These are phyloP conservation scores for Pseudonitzschia delicatissima DNA, from an alignment of 108 stramenopile species.

Conservation along the genomic window DNA sequence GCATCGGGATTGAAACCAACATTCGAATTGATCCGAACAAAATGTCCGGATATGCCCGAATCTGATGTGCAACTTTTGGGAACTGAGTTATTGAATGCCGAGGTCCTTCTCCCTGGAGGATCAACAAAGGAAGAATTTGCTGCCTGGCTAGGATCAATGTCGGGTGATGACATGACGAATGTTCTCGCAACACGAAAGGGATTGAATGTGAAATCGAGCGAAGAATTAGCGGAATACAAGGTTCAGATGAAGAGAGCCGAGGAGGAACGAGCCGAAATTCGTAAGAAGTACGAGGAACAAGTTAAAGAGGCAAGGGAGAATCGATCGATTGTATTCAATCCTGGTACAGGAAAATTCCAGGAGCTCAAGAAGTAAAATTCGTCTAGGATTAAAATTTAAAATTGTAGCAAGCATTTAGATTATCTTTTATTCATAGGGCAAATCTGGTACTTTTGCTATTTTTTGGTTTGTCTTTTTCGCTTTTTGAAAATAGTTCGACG, in stretches of 20 bases:
- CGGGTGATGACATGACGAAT: conserved; percentile 59
- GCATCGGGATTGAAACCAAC: conserved; percentile 74
- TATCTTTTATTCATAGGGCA: conserved; percentile 60
- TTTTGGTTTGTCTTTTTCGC: not conserved
- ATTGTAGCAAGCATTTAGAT: not conserved
- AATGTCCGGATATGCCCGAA: conserved; percentile 65
- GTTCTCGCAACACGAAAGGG: conserved; percentile 63
- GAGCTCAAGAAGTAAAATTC: conserved; percentile 23
- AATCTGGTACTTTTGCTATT: conserved; percentile 61
- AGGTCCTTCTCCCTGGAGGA: conserved; percentile 62
- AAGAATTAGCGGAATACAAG: conserved; percentile 50
- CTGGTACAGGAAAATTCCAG: conserved; percentile 69
- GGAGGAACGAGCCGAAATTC: conserved; percentile 36
- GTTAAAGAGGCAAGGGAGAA: conserved; percentile 59
- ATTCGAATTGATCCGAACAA: conserved; percentile 53
- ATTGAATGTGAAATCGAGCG: conserved; percentile 50
- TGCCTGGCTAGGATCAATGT: conserved; percentile 70
- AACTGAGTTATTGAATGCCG: conserved; percentile 74
- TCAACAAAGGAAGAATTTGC: conserved; percentile 77
- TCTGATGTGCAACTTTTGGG: conserved; percentile 73
- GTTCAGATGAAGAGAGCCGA: conserved; percentile 43
- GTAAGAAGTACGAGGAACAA: conserved; percentile 61
- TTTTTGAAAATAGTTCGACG: conserved; percentile 50
- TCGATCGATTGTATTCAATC: conserved; percentile 72
- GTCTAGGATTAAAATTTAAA: too few species aligned